These are phyloP conservation scores for Boletus sp. DNA, from an alignment of 768 basidiomycete genomes.

Conservation along the genomic window DNA sequence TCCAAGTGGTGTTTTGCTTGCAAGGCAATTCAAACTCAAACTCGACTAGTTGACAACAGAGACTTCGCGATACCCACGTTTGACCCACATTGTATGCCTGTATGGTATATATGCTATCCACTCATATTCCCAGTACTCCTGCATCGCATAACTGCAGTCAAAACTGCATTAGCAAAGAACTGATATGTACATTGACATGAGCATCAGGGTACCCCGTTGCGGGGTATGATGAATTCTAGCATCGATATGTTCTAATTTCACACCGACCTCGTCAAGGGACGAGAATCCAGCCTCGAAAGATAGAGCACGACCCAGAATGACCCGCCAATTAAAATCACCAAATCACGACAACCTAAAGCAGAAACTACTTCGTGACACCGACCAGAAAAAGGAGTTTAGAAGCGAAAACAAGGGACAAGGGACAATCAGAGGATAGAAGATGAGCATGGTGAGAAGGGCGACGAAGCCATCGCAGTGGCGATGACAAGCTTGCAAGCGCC, in stretches of 20 bases:
- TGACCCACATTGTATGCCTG: too few relatives aligned
- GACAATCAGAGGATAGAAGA: constrained; percentile 22
- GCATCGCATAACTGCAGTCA: background rate
- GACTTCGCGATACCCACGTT: too few relatives aligned
- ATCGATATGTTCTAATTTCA: constrained; percentile 1
- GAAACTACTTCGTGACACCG: background rate
- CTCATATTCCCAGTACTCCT: too few relatives aligned
- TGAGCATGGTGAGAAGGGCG: constrained; percentile 19
- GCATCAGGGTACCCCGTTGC: background rate
- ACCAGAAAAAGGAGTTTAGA: background rate
- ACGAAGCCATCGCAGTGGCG: constrained; percentile 24
- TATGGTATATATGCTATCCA: too few relatives aligned
- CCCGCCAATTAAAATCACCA: background rate
- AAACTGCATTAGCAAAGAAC: background rate
- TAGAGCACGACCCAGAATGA: background rate
- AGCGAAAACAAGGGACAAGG: background rate
- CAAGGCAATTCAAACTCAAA: too few relatives aligned
- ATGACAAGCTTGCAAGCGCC: constrained; percentile 26
- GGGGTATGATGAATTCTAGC: background rate
- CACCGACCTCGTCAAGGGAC: constrained; percentile 6
- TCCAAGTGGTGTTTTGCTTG: too few relatives aligned
- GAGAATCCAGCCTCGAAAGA: too few relatives aligned
- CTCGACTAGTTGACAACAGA: too few relatives aligned
- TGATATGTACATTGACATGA: background rate
- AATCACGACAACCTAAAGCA: background rate